phyloP scores from a whole-genome alignment of 2,329 filamentous ascomycete species.

The Colletotrichum chlorophyti region DNA sequence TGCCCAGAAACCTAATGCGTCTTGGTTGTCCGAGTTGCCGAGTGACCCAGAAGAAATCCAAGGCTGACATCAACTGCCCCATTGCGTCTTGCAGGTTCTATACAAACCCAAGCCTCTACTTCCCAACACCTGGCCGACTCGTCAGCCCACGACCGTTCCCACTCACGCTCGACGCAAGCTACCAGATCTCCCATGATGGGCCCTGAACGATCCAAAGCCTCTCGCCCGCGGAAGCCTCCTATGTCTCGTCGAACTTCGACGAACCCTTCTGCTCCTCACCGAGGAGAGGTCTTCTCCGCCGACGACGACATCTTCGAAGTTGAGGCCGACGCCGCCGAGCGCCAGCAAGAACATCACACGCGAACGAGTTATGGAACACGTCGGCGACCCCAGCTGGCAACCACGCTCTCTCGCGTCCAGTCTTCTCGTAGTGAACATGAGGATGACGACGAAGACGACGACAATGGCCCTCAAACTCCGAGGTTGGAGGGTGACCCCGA shows the following conservation, averaged over 20 bases:
- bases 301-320: slow-evolving; percentile 88
- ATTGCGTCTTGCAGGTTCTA: slow-evolving; percentile 22
- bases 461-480: slow-evolving; percentile 24
- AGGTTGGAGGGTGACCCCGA: slow-evolving; percentile 30
- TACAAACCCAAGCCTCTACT: slow-evolving; percentile 23
- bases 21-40: slow-evolving; percentile 25
- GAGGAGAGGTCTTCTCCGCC: slow-evolving; percentile 86
- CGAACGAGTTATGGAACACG: slow-evolving; percentile 36
- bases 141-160: slow-evolving; percentile 45
- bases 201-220: slow-evolving; percentile 55
- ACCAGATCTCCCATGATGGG: slow-evolving; percentile 53
- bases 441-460: slow-evolving; percentile 31
- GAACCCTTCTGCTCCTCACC: slow-evolving; percentile 73
- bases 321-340: slow-evolving; percentile 65
- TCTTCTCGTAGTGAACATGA: slow-evolving; percentile 42
- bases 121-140: slow-evolving; percentile 42
- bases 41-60: slow-evolving; percentile 15
- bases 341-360: slow-evolving; percentile 45
- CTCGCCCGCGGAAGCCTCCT: slow-evolving; percentile 72
- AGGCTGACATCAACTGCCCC: slow-evolving; percentile 18
- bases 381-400: slow-evolving; percentile 41
- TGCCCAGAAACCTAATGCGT: slow-evolving; percentile 22
- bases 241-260: slow-evolving; percentile 79
- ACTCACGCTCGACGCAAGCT: slow-evolving; percentile 41
- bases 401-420: slow-evolving; percentile 49